Conservation (phyloP, 495 filamentous ascomycete genomes). For the Friedmanniomyces endolithicus region DNA sequence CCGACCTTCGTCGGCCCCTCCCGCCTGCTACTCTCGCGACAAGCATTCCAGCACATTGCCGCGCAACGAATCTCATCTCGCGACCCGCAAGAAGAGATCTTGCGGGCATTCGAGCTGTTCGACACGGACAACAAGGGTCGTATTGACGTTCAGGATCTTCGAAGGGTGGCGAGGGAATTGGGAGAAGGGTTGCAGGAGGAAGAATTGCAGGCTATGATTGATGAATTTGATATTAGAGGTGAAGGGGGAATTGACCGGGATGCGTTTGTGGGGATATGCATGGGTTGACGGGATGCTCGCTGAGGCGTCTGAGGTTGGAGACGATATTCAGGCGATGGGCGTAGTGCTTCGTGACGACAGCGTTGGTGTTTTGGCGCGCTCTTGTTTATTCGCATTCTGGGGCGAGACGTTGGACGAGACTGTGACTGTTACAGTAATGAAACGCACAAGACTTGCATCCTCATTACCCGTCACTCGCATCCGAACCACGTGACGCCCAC, state of each 20-base stretch:
- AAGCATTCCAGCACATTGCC: slow-evolving; percentile 65
- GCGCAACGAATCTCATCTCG: slow-evolving; percentile 65
- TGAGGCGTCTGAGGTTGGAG: too few species aligned
- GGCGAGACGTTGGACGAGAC: too few species aligned
- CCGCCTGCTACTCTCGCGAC: slow-evolving; percentile 54
- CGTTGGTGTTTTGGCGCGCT: too few species aligned
- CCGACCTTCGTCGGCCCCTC: slow-evolving; percentile 29
- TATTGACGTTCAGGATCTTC: slow-evolving; percentile 74
- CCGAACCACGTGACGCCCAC: too few species aligned
- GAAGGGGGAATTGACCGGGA: slow-evolving; percentile 81
- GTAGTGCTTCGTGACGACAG: too few species aligned
- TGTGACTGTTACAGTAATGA: too few species aligned
- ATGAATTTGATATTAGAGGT: slow-evolving; percentile 93
- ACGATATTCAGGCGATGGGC: too few species aligned
- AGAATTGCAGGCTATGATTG: slow-evolving; percentile 89
- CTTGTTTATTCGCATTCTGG: too few species aligned
- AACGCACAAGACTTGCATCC: too few species aligned
- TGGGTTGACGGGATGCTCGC: slow-evolving; percentile 15
- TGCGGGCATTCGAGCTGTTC: slow-evolving; percentile 84
- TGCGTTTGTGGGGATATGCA: slow-evolving; percentile 76
- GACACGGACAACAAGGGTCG: slow-evolving; percentile 67
- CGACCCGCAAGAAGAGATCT: slow-evolving; percentile 82
- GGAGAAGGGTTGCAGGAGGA: slow-evolving; percentile 86
- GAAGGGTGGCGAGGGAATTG: slow-evolving; percentile 77
- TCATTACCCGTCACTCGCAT: too few species aligned